phyloP scores from a whole-genome alignment of 352 stramenopile genomes.

The Aphanomyces cochlioides region DNA sequence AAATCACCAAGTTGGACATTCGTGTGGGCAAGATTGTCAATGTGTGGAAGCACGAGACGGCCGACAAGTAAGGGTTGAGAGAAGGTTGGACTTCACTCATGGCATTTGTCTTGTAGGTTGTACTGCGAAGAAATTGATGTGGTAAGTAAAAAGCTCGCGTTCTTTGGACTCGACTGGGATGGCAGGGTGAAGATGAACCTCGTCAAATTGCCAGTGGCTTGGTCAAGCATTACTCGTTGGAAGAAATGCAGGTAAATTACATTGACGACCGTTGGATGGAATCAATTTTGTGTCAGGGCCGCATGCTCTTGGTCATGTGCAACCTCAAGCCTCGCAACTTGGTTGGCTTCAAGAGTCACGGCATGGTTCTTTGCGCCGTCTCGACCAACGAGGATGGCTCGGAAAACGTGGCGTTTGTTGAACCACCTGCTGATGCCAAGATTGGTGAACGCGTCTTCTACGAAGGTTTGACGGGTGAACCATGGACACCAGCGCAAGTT shows the following conservation, averaged over 20 bases:
- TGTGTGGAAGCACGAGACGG: slow-evolving; percentile 88
- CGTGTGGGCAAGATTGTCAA: slow-evolving; percentile 89
- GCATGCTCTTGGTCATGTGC: slow-evolving; percentile 82
- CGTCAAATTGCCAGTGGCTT: slow-evolving; percentile 84
- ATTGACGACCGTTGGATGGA: background rate
- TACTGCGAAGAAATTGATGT: slow-evolving; percentile 92
- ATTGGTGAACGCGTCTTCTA: slow-evolving; percentile 54
- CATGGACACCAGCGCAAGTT: slow-evolving; percentile 73
- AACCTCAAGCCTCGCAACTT: slow-evolving; percentile 90
- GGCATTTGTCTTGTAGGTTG: slow-evolving; percentile 41
- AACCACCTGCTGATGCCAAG: slow-evolving; percentile 65
- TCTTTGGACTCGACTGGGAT: too few species aligned
- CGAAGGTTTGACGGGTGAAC: slow-evolving; percentile 60
- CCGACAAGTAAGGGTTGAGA: slow-evolving; percentile 64
- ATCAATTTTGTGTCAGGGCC: slow-evolving; percentile 34
- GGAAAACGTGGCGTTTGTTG: slow-evolving; percentile 82
- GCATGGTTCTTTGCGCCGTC: slow-evolving; percentile 89
- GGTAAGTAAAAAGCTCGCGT: background rate
- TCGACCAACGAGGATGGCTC: slow-evolving; percentile 59
- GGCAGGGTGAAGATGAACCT: slow-evolving; percentile 64
- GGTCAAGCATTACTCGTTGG: slow-evolving; percentile 82
- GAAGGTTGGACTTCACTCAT: background rate
- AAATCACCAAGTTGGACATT: slow-evolving; percentile 91
- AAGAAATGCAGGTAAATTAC: slow-evolving; percentile 65
- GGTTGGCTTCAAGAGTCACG: slow-evolving; percentile 87